Evolutionary conservation across 1,284 basidiomycete genomes (phyloP).

Genomic region (Rhodotorula glutinis): DNA sequence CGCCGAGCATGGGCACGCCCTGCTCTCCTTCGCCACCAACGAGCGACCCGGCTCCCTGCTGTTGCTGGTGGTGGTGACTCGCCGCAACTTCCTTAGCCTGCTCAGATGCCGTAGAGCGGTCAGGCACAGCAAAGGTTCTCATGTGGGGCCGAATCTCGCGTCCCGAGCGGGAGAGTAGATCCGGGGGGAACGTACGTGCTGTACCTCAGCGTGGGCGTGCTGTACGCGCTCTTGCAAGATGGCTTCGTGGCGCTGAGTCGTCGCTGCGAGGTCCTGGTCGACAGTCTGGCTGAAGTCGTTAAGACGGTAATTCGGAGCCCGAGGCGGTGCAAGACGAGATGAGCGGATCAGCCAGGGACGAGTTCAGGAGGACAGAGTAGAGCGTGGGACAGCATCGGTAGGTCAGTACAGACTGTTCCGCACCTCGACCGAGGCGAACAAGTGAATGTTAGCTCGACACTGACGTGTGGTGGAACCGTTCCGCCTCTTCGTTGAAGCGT

Average conservation of each 20-base stretch:
- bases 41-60: too few species aligned
- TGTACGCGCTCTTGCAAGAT: not conserved
- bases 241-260: slow-evolving; percentile 1
- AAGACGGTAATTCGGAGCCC: too few species aligned
- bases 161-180: not conserved
- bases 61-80: not conserved
- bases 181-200: not conserved
- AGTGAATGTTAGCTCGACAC: not conserved
- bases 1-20: too few species aligned
- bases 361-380: too few species aligned
- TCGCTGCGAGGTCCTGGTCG: slow-evolving; percentile 5
- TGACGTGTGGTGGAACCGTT: slow-evolving; percentile 8
- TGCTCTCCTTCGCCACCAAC: too few species aligned
- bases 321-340: not conserved
- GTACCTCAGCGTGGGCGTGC: slow-evolving; percentile 5
- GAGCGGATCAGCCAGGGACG: too few species aligned
- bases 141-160: not conserved
- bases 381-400: too few species aligned
- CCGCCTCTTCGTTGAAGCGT: not conserved
- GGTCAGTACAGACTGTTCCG: not conserved
- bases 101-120: not conserved
- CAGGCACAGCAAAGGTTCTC: too few species aligned
- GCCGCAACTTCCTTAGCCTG: slow-evolving; percentile 10
- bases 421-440: too few species aligned
- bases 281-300: slow-evolving; percentile 3